phyloP scores from a whole-genome alignment of 2,329 filamentous ascomycete genomes.

The Scedosporium apiospermum region DNA sequence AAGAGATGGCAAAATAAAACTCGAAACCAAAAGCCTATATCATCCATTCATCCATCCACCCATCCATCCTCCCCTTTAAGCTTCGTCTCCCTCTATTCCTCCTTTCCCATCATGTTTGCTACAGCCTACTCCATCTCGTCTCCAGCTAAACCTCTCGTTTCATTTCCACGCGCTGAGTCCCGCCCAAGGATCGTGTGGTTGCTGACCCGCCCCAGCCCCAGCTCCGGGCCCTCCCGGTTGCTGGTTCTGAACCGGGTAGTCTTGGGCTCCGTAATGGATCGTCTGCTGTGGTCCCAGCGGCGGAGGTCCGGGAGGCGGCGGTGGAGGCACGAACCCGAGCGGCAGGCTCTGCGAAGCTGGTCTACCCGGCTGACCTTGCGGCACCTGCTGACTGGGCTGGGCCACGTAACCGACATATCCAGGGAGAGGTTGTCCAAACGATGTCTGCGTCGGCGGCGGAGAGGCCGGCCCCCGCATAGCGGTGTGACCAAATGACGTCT shows the following conservation, averaged over 20 bases:
- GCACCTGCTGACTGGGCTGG: slow-evolving; percentile 38
- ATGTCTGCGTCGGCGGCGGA: slow-evolving; percentile 48
- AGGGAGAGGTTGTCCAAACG: slow-evolving; percentile 31
- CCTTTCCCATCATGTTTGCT: not conserved
- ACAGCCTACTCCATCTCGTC: not conserved
- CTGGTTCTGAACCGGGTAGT: slow-evolving; percentile 19
- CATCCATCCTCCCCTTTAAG: no score
- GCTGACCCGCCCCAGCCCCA: slow-evolving; percentile 24
- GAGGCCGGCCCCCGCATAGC: slow-evolving; percentile 34
- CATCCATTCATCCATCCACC: no score
- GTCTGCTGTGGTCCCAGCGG: slow-evolving; percentile 54
- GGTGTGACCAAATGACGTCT: slow-evolving; percentile 37
- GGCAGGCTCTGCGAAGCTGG: slow-evolving; percentile 31
- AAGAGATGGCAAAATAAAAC: not conserved
- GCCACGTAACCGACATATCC: slow-evolving; percentile 18
- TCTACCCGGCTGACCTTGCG: slow-evolving; percentile 29
- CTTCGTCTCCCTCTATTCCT: no score
- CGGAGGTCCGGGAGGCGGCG: slow-evolving; percentile 53
- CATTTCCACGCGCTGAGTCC: slow-evolving; percentile 44
- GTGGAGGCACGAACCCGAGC: slow-evolving; percentile 51
- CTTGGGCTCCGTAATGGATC: slow-evolving; percentile 39
- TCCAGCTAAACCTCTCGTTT: not conserved
- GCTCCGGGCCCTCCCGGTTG: slow-evolving; percentile 11
- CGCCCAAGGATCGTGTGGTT: slow-evolving; percentile 40
- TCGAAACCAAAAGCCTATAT: not conserved